Evolutionary conservation across 148 eudicot species (phyloP).

Genomic region (Rhododendron kiyosumense): DNA sequence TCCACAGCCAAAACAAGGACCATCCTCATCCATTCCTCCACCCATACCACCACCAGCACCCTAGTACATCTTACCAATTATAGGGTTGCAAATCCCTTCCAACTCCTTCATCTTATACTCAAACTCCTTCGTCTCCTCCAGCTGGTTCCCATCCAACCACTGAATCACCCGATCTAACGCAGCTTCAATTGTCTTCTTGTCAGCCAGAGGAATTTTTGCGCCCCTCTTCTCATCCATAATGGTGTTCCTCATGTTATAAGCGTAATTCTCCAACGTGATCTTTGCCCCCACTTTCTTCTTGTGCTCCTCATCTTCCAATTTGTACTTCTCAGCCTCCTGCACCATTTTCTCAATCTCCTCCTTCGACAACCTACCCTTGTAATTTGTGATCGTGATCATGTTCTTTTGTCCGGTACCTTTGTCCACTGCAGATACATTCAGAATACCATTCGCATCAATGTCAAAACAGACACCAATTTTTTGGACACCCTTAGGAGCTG

Average conservation of each 20-base stretch:
- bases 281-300: too few relatives aligned
- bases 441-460: not conserved
- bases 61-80: not conserved
- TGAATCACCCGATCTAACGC: constrained; percentile 3
- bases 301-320: too few relatives aligned
- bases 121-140: constrained; percentile 2
- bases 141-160: constrained; percentile 1
- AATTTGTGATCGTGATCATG: not conserved
- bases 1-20: too few relatives aligned
- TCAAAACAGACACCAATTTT: not conserved
- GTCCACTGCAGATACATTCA: not conserved
- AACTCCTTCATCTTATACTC: constrained; percentile 14
- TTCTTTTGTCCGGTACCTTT: not conserved
- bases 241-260: too few relatives aligned
- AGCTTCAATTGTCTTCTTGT: constrained; percentile 13
- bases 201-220: not conserved
- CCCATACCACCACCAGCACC: too few relatives aligned
- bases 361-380: not conserved
- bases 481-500: constrained; percentile 16
- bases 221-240: too few relatives aligned
- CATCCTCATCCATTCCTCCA: too few relatives aligned
- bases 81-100: constrained; percentile 13
- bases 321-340: too few relatives aligned
- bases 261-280: too few relatives aligned
- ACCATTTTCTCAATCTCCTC: not conserved